phyloP scores from a whole-genome alignment of 768 basidiomycete species.

The Asterophora parasitica region DNA sequence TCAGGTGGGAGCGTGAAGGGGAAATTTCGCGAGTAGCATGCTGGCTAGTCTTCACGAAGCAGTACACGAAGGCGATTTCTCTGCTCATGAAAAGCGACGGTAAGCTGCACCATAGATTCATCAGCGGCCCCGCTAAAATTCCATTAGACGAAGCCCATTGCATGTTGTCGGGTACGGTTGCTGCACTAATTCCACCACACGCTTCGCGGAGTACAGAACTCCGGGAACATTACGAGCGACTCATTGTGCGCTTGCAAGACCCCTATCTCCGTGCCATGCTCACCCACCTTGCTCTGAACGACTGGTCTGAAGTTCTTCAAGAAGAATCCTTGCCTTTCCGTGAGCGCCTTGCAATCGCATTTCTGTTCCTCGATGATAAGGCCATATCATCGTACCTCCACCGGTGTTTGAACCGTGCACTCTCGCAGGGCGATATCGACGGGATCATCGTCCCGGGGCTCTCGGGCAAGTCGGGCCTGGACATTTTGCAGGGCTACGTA shows the following conservation, averaged over 20 bases:
- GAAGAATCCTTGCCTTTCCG: slow-evolving; percentile 74
- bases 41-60: slow-evolving; percentile 78
- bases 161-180: slow-evolving; percentile 79
- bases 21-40: slow-evolving; percentile 73
- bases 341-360: slow-evolving; percentile 80
- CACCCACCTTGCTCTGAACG: slow-evolving; percentile 64
- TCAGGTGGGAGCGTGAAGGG: slow-evolving; percentile 74
- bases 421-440: slow-evolving; percentile 63
- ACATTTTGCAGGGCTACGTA: slow-evolving; percentile 66
- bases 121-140: not conserved
- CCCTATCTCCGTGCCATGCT: slow-evolving; percentile 79
- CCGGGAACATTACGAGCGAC: slow-evolving; percentile 65
- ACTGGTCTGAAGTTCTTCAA: slow-evolving; percentile 78
- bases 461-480: slow-evolving; percentile 53
- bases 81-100: slow-evolving; percentile 80
- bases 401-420: slow-evolving; percentile 48
- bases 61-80: slow-evolving; percentile 62
- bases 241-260: slow-evolving; percentile 71
- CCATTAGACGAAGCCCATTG: slow-evolving; percentile 67
- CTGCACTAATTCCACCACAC: slow-evolving; percentile 55
- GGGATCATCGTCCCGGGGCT: slow-evolving; percentile 75
- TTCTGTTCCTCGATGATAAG: slow-evolving; percentile 79
- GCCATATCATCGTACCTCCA: slow-evolving; percentile 63
- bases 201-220: slow-evolving; percentile 43
- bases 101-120: slow-evolving; percentile 24